A percentile compares a stretch with the other conserved stretches of the same genome.
These are phyloP conservation scores for Paecilomyces fulvus DNA, from an alignment of 2,329 filamentous ascomycete genomes.

Conservation along the genomic window DNA sequence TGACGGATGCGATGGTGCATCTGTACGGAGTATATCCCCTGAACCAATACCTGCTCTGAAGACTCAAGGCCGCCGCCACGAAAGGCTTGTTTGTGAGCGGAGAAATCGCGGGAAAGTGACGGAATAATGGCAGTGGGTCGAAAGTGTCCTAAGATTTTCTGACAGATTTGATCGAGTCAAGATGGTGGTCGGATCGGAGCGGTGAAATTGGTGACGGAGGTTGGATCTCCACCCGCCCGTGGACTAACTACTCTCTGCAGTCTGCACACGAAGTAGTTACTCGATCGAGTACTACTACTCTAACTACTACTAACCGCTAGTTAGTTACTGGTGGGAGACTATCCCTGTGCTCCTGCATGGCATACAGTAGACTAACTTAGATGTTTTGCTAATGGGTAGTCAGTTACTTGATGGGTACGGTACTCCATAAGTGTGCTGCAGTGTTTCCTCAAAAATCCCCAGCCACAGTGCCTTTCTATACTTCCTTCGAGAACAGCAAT, in stretches of 20 bases:
- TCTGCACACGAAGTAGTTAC: too few relatives aligned
- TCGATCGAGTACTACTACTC: too few relatives aligned
- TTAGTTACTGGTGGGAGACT: neutral
- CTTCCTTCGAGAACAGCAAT: neutral
- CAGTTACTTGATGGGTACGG: neutral
- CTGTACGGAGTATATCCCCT: neutral
- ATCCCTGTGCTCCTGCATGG: neutral
- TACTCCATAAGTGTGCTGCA: neutral
- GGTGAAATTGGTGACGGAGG: neutral
- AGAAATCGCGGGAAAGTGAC: neutral
- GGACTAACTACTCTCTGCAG: neutral
- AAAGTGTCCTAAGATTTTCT: neutral
- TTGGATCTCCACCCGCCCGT: neutral
- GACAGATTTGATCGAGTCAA: neutral
- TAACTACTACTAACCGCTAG: too few relatives aligned
- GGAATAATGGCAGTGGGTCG: neutral
- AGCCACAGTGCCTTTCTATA: neutral
- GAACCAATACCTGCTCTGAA: neutral
- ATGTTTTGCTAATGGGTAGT: neutral
- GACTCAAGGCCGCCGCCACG: neutral
- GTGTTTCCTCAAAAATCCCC: neutral
- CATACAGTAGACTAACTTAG: neutral
- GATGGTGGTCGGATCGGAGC: neutral
- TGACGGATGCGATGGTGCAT: neutral
- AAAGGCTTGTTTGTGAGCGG: neutral